Evolutionary conservation across 2,329 filamentous ascomycete species (phyloP).

Genomic region (Botryotinia calthae): DNA sequence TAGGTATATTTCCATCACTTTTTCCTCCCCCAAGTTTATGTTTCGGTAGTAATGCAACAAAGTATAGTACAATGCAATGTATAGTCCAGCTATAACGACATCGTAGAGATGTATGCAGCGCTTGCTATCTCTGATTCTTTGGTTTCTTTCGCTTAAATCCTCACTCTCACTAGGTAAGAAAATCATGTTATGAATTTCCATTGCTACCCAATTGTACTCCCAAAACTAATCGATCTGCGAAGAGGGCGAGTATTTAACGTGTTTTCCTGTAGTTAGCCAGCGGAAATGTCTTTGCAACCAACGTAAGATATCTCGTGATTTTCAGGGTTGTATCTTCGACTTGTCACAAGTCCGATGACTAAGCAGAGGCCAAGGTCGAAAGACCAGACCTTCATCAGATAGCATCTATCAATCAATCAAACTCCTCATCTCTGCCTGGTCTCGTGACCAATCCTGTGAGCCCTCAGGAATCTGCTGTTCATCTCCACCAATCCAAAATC

Average conservation of each 20-base stretch:
- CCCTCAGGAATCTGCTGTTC: neutral
- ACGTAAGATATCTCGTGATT: neutral
- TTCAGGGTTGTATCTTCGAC: neutral
- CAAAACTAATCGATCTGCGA: neutral
- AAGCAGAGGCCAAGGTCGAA: neutral
- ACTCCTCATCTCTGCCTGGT: conserved; percentile 35
- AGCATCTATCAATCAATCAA: conserved; percentile 29
- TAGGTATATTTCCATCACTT: neutral
- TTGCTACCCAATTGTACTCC: neutral
- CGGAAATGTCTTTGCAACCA: neutral
- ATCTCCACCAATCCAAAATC: conserved; percentile 35
- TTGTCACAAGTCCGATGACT: neutral
- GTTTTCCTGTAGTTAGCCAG: neutral
- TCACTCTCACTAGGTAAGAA: neutral
- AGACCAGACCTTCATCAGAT: neutral
- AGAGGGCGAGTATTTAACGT: too few species aligned
- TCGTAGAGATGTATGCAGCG: conserved; percentile 8
- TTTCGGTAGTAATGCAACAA: neutral
- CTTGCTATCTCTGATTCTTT: conserved; percentile 11
- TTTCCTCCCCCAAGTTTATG: neutral
- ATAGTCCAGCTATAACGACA: neutral
- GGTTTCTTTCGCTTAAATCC: neutral
- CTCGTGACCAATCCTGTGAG: conserved; percentile 13
- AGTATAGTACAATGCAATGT: neutral
- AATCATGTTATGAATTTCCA: neutral